Conservation (phyloP, 352 stramenopile genomes). For the Nothophytophthora sp. region DNA sequence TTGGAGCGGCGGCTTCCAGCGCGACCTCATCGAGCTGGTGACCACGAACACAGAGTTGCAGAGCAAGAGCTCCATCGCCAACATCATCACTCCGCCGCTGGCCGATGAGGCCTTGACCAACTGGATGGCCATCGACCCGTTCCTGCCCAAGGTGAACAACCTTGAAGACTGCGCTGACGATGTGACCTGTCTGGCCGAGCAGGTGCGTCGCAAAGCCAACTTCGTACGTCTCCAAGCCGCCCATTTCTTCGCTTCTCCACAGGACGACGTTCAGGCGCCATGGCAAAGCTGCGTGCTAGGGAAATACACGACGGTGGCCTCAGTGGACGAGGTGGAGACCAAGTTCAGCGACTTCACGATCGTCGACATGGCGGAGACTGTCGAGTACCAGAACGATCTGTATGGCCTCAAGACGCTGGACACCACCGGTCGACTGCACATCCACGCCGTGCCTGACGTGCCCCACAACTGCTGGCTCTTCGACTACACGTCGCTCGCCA, state of each 20-base stretch:
- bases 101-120: slow-evolving; percentile 18
- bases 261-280: slow-evolving; percentile 38
- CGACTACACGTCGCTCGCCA: slow-evolving; percentile 35
- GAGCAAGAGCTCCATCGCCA: slow-evolving; percentile 31
- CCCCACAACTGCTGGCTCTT: slow-evolving; percentile 47
- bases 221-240: slow-evolving; percentile 39
- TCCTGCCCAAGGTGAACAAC: slow-evolving; percentile 45
- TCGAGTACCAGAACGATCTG: slow-evolving; percentile 37
- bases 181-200: slow-evolving; percentile 9
- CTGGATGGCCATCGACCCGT: slow-evolving; percentile 36
- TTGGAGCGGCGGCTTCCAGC: slow-evolving; percentile 41
- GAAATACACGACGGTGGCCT: slow-evolving; percentile 37
- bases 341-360: slow-evolving; percentile 33
- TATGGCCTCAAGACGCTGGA: slow-evolving; percentile 45
- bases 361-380: slow-evolving; percentile 28
- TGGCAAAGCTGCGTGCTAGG: slow-evolving; percentile 42
- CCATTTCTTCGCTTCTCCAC: slow-evolving; percentile 49
- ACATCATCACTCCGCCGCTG: slow-evolving; percentile 31
- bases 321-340: slow-evolving; percentile 26
- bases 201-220: slow-evolving; percentile 42
- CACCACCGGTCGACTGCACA: slow-evolving; percentile 17
- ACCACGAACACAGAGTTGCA: slow-evolving; percentile 25
- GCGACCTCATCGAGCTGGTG: slow-evolving; percentile 31
- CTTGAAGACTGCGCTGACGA: slow-evolving; percentile 12
- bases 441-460: slow-evolving; percentile 27